Evolutionary conservation across 2,329 filamentous ascomycete genomes (phyloP), one percentile per base, ranked within the genome.

Genomic region (Alternaria tenuissima): DNA sequence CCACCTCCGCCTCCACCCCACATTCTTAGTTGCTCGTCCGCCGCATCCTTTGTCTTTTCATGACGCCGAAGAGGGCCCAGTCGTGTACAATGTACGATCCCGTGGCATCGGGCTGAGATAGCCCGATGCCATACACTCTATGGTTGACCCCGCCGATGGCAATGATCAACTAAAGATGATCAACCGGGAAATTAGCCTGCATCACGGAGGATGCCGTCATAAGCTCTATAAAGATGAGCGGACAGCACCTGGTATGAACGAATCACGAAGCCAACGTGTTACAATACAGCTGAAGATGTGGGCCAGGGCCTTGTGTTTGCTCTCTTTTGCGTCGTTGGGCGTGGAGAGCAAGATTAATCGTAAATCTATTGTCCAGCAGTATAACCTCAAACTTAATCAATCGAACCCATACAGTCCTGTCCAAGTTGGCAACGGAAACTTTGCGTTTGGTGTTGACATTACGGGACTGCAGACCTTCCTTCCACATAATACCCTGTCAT

Each of bases 351-450:
- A 59, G 20, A 76, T 78, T 47, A 64, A 77, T 59, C 74, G 75
- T 53, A 61, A 72, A 49, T 54, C 66, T 8, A 69, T 77, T 24
- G 67, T 77, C 12, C 67, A 65, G 22, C 63, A 59, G 8, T 85
- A 83, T 72, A 86, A 84, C 57, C 80, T 84, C 34, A 76, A 69
- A 46, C 81, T 84, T 18, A 84, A 81, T 72, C 78, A 76, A 41
- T 84, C 80, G 58, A 83, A 84, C 3, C 66, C 74, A 16, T 81
- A 81, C 20, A 87, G 85, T 9, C 85, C 85, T 0, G 73, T 88
- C 12, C 82, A 83, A 66, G 77, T 83, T 2, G 81, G 81, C 14
- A 84, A 84, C 61, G 82, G 82, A 7, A 77, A 83, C 49, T 82
- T 83, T 48, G 82, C 81, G 12, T 83, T 83, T 55, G 81, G 81